Percentiles rank a stretch among this genome's conserved stretches.
Evolutionary conservation across 2,329 filamentous ascomycete species (phyloP).

Genomic region (Colletotrichum gigasporum): DNA sequence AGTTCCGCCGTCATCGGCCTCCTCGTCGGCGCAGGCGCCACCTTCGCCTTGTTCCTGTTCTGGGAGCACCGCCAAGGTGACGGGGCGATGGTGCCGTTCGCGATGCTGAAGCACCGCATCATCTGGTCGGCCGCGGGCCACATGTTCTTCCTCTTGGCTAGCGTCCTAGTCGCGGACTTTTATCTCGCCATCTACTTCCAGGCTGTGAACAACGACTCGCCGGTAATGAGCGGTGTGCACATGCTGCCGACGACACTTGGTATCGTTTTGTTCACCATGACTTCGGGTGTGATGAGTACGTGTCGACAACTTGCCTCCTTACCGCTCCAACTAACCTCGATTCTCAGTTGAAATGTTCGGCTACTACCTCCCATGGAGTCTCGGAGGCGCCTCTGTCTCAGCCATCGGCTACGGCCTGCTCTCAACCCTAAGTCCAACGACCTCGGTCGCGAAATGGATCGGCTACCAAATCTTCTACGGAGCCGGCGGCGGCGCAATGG

Average conservation of each 20-base stretch:
- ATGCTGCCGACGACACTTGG: constrained; percentile 38
- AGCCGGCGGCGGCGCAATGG: constrained; percentile 22
- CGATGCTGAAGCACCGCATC: constrained; percentile 52
- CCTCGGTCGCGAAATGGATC: constrained; percentile 27
- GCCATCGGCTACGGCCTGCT: constrained; percentile 32
- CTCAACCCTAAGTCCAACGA: constrained; percentile 20
- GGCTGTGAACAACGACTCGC: constrained; percentile 44
- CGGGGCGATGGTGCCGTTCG: constrained; percentile 58
- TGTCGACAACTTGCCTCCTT: not conserved
- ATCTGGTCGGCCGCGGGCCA: constrained; percentile 53
- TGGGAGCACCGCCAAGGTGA: constrained; percentile 57
- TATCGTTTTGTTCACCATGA: constrained; percentile 32
- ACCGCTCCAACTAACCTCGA: too few relatives aligned
- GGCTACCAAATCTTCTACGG: constrained; percentile 34
- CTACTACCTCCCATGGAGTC: constrained; percentile 33
- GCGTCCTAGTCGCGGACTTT: constrained; percentile 55
- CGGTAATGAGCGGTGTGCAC: constrained; percentile 38
- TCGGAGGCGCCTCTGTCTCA: constrained; percentile 24
- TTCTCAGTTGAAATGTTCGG: constrained; percentile 24
- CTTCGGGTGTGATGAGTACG: constrained; percentile 40
- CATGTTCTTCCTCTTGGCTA: constrained; percentile 52
- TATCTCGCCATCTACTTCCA: constrained; percentile 63
- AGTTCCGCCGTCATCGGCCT: constrained; percentile 49
- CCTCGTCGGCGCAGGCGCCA: constrained; percentile 46
- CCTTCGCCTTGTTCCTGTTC: constrained; percentile 44